These are phyloP conservation scores for Podila minutissima DNA, from an alignment of 192 early-diverging fungal genomes.

Conservation along the genomic window DNA sequence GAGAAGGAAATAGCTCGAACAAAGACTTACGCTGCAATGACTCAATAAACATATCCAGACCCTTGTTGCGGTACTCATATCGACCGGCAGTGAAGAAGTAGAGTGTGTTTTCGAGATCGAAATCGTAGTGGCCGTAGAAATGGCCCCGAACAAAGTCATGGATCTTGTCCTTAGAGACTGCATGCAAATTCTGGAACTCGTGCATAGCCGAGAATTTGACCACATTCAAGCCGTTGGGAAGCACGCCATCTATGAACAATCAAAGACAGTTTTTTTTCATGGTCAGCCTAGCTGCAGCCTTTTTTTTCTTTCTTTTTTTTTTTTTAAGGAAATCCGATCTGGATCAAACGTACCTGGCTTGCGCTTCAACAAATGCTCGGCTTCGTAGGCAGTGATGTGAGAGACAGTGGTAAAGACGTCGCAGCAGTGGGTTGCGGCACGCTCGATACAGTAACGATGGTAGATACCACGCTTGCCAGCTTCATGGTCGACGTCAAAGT, in stretches of 20 bases:
- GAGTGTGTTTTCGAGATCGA: slow-evolving; percentile 95
- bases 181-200: slow-evolving; percentile 98
- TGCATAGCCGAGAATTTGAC: slow-evolving; percentile 97
- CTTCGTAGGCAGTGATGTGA: slow-evolving; percentile 97
- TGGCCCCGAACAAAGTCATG: slow-evolving; percentile 97
- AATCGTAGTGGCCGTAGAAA: slow-evolving; percentile 97
- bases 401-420: slow-evolving; percentile 98
- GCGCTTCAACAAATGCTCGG: slow-evolving; percentile 92
- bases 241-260: slow-evolving; percentile 79
- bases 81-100: slow-evolving; percentile 98
- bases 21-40: slow-evolving; percentile 81
- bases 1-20: not conserved
- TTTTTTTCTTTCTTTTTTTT: not conserved
- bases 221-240: slow-evolving; percentile 96
- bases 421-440: slow-evolving; percentile 93
- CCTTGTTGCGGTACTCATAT: slow-evolving; percentile 98
- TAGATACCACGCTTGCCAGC: slow-evolving; percentile 98
- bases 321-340: too few relatives aligned
- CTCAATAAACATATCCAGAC: slow-evolving; percentile 97
- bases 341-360: slow-evolving; percentile 77
- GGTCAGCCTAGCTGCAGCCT: not conserved
- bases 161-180: slow-evolving; percentile 92
- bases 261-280: not conserved
- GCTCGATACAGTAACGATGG: slow-evolving; percentile 96
- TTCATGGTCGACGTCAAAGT: slow-evolving; percentile 95